Conservation (phyloP, 2,329 filamentous ascomycete species). For the Ophiognomonia clavigignenti-juglandacearum region DNA sequence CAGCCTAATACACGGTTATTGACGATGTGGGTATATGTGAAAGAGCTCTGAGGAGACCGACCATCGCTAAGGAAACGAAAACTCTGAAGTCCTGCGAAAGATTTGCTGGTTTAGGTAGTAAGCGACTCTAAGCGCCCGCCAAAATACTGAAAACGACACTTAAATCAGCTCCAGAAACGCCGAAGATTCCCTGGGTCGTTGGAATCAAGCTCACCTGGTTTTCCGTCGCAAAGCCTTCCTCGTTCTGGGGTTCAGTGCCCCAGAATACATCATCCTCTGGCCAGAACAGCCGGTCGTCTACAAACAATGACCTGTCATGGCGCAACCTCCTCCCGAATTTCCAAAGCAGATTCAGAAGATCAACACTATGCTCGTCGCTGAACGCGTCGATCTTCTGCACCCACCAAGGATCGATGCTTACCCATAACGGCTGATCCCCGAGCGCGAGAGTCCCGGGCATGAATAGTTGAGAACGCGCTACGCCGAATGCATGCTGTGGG, state of each 20-base stretch:
- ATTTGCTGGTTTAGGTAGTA: neutral
- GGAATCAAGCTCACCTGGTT: constrained; percentile 1
- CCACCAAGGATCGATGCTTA: constrained; percentile 5
- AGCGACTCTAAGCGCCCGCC: neutral
- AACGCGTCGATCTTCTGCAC: neutral
- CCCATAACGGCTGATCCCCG: neutral
- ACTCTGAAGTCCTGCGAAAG: neutral
- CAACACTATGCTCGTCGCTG: neutral
- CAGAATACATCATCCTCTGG: neutral
- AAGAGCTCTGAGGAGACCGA: neutral
- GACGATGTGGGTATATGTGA: neutral
- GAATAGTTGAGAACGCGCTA: neutral
- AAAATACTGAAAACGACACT: neutral
- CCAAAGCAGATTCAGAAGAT: neutral
- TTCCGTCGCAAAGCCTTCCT: constrained; percentile 14
- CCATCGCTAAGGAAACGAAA: neutral
- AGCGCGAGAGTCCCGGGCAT: neutral
- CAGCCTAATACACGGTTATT: neutral
- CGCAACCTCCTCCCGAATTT: constrained; percentile 1
- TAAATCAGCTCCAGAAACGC: neutral
- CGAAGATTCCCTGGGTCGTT: neutral
- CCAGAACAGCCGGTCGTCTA: neutral
- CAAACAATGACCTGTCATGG: neutral
- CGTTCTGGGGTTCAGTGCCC: neutral
- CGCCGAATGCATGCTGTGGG: constrained; percentile 2